Evolutionary conservation across 2,329 filamentous ascomycete species (phyloP).

Genomic region (Colletotrichum nymphaeae): DNA sequence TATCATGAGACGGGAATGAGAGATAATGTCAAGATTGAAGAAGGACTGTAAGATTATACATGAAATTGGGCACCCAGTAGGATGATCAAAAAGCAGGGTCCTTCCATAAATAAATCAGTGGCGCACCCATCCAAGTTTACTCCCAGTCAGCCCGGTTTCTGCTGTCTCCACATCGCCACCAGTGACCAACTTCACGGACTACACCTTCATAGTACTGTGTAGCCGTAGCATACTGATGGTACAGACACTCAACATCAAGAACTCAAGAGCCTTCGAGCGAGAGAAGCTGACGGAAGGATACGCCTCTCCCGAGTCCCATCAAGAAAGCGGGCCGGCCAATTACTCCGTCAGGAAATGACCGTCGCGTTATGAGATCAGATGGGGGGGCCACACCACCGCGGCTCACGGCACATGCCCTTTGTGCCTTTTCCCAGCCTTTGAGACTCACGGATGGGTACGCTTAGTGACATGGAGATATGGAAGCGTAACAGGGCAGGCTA

Average conservation of each 20-base stretch:
- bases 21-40: background rate
- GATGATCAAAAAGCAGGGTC: constrained; percentile 21
- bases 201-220: too few species aligned
- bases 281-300: background rate
- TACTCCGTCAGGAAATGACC: constrained; percentile 15
- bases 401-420: constrained; percentile 1
- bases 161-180: constrained; percentile 10
- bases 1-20: too few species aligned
- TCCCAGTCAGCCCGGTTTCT: background rate
- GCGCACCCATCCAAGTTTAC: constrained; percentile 1
- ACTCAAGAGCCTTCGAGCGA: too few species aligned
- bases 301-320: background rate
- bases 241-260: too few species aligned
- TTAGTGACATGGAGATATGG: too few species aligned
- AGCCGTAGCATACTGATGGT: too few species aligned
- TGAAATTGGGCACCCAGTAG: background rate
- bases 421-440: too few species aligned
- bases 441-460: too few species aligned
- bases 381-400: background rate
- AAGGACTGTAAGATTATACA: background rate
- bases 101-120: constrained; percentile 25
- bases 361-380: constrained; percentile 26
- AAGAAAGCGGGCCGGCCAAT: background rate
- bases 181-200: background rate
- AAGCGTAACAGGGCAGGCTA: background rate